Evolutionary conservation across 805 yeast species (phyloP).

Genomic region (Starmera caribaea): DNA sequence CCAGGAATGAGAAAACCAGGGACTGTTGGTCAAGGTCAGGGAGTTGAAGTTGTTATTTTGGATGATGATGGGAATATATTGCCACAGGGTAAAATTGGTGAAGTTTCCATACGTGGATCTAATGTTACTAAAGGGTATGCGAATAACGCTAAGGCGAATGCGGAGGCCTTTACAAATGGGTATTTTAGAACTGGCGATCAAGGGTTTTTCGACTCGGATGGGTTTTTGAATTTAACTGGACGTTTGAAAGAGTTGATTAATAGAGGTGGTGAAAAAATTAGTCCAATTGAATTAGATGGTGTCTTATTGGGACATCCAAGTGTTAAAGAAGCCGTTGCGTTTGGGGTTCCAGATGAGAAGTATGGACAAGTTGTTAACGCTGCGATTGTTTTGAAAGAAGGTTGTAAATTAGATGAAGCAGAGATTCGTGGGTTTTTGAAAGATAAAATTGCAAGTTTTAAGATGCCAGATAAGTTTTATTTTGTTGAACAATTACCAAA

Average conservation of each 20-base stretch:
- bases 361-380: conserved; percentile 69
- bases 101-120: conserved; percentile 56
- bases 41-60: conserved; percentile 51
- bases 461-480: conserved; percentile 48
- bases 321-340: conserved; percentile 63
- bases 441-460: conserved; percentile 42
- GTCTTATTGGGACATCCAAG: conserved; percentile 48
- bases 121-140: conserved; percentile 67
- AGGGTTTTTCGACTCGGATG: conserved; percentile 51
- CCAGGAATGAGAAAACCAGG: conserved; percentile 60
- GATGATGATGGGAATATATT: conserved; percentile 38
- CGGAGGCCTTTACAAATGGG: conserved; percentile 48
- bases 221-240: conserved; percentile 54
- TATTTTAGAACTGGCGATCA: conserved; percentile 78
- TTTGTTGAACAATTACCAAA: conserved; percentile 58
- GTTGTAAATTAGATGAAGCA: conserved; percentile 24
- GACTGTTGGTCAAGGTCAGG: conserved; percentile 66
- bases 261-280: conserved; percentile 71
- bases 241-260: conserved; percentile 66
- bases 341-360: conserved; percentile 56
- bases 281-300: conserved; percentile 63
- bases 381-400: conserved; percentile 48
- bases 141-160: conserved; percentile 63
- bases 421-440: conserved; percentile 39
- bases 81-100: conserved; percentile 50